Conservation (phyloP, 208 protist genomes). For the Trypanosoma lewisi region DNA sequence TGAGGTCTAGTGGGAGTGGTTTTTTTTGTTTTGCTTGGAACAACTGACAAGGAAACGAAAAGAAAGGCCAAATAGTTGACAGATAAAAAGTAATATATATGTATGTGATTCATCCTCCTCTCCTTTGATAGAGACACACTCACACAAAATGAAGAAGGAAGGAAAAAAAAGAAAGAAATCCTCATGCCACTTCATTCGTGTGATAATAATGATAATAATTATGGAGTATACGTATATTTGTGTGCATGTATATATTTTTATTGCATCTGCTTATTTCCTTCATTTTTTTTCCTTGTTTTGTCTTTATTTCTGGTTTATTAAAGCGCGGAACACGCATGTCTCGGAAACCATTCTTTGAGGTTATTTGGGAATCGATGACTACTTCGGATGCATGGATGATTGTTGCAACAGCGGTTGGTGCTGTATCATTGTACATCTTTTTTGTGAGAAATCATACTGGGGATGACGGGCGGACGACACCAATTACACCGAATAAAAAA, state of each 20-base stretch:
- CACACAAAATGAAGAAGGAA: too few species aligned
- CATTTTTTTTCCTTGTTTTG: neutral
- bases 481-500: slow-evolving; percentile 12
- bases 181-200: too few species aligned
- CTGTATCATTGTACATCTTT: slow-evolving; percentile 54
- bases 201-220: too few species aligned
- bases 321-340: slow-evolving; percentile 18
- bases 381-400: slow-evolving; percentile 46
- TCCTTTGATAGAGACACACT: too few species aligned
- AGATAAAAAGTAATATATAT: too few species aligned
- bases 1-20: slow-evolving; percentile 8
- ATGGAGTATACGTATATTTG: too few species aligned
- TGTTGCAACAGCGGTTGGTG: slow-evolving; percentile 45
- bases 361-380: slow-evolving; percentile 42
- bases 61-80: too few species aligned
- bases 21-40: slow-evolving; percentile 15
- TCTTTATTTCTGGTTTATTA: neutral
- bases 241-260: slow-evolving; percentile 8
- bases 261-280: neutral
- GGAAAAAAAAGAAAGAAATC: too few species aligned
- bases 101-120: too few species aligned
- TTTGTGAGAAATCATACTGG: slow-evolving; percentile 24
- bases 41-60: too few species aligned
- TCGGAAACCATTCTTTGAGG: slow-evolving; percentile 59
- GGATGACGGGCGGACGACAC: neutral